Evolutionary conservation across 2,329 filamentous ascomycete species (phyloP).

Genomic region (Aspergillus bombycis): DNA sequence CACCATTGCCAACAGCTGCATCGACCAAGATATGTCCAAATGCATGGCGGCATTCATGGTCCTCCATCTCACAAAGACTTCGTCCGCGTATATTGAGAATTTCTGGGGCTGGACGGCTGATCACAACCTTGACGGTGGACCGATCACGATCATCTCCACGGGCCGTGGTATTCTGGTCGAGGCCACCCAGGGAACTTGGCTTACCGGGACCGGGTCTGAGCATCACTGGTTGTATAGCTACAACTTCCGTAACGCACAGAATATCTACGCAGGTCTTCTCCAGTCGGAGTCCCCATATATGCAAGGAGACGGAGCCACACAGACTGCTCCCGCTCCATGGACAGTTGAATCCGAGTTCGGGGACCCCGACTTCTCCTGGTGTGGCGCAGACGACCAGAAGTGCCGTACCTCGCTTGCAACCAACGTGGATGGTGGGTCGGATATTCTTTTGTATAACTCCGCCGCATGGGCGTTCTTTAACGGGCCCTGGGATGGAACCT

Average conservation of each 20-base stretch:
- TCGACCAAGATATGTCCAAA: slow-evolving; percentile 34
- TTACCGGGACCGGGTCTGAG: slow-evolving; percentile 51
- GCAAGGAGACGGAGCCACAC: slow-evolving; percentile 33
- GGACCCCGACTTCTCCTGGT: slow-evolving; percentile 39
- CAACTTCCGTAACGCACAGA: slow-evolving; percentile 47
- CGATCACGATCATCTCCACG: slow-evolving; percentile 37
- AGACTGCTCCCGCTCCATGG: slow-evolving; percentile 36
- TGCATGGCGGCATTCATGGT: slow-evolving; percentile 56
- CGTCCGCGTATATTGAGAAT: slow-evolving; percentile 60
- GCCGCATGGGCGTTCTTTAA: slow-evolving; percentile 42
- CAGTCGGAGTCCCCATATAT: slow-evolving; percentile 42
- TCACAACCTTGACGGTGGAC: slow-evolving; percentile 52
- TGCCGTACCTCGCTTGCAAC: slow-evolving; percentile 35
- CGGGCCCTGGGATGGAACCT: slow-evolving; percentile 29
- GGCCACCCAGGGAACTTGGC: slow-evolving; percentile 47
- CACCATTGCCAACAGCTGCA: slow-evolving; percentile 44
- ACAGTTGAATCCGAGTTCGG: slow-evolving; percentile 24
- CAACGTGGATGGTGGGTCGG: slow-evolving; percentile 34
- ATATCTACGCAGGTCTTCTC: slow-evolving; percentile 45
- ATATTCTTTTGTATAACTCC: slow-evolving; percentile 37
- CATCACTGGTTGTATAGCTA: slow-evolving; percentile 55
- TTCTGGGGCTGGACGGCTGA: slow-evolving; percentile 55
- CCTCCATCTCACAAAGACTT: slow-evolving; percentile 54
- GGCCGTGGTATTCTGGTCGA: slow-evolving; percentile 49
- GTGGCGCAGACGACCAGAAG: slow-evolving; percentile 28